Conservation (phyloP, 31 red algal species). For the Odonthalia washingtoniensis region DNA sequence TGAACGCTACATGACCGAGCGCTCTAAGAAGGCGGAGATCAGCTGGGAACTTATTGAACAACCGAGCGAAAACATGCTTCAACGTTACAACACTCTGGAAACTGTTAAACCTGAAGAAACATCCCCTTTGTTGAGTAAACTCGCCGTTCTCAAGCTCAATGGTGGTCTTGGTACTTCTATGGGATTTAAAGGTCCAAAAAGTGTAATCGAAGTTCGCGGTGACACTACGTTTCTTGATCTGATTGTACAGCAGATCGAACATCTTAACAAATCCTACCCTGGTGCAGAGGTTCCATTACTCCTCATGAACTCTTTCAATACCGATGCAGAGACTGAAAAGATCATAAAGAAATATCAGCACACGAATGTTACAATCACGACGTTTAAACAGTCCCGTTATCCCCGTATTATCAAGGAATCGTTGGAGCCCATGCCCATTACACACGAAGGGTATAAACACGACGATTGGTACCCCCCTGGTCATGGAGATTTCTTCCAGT, state of each 20-base stretch:
- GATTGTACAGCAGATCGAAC: slow-evolving; percentile 99
- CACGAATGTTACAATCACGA: slow-evolving; percentile 92
- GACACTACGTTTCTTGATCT: slow-evolving; percentile 98
- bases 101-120: slow-evolving; percentile 52
- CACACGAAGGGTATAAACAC: slow-evolving; percentile 78
- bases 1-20: slow-evolving; percentile 89
- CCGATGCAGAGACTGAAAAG: slow-evolving; percentile 96
- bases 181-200: slow-evolving; percentile 99
- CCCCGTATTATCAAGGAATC: slow-evolving; percentile 97
- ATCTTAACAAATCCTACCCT: slow-evolving; percentile 88
- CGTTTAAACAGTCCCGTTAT: slow-evolving; percentile 98
- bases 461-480: slow-evolving; percentile 99
- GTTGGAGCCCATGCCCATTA: slow-evolving; percentile 89
- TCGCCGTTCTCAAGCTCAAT: slow-evolving; percentile 99
- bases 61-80: slow-evolving; percentile 91
- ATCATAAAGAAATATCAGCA: slow-evolving; percentile 99
- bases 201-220: slow-evolving; percentile 96
- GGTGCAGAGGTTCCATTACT: slow-evolving; percentile 93
- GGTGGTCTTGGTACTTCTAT: slow-evolving; percentile 99
- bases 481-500: slow-evolving; percentile 98
- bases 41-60: slow-evolving; percentile 96
- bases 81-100: slow-evolving; percentile 82
- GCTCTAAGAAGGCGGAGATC: slow-evolving; percentile 84
- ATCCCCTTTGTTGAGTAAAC: slow-evolving; percentile 77
- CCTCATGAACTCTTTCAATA: slow-evolving; percentile 99